Base-by-base conservation (phyloP, 257 asterid species). In the Solanum neorickii region DNA sequence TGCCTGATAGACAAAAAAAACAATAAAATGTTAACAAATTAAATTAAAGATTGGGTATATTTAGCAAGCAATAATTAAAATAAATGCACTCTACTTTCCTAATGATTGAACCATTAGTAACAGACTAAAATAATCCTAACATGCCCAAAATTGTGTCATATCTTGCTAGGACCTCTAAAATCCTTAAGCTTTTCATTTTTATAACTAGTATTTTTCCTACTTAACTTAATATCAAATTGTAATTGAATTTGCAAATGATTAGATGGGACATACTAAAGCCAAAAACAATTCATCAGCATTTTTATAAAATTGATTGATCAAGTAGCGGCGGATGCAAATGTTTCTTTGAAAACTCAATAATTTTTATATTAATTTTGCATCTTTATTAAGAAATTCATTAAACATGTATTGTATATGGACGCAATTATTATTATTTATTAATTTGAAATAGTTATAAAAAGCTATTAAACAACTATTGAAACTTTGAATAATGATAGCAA, bases 401-500 rank as follows among this genome's bases (percentile, higher is more conserved):
- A 62, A 62, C 12, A 0, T 62, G 1, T 62, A 0, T 10, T 11
- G 3, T 62, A 0, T 2, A 2, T 23, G 4, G 11, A 62, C 7
- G 10, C 31, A 10, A 2, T 23, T 23, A 23, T 52, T 16, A 0
- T 56, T 20, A 18, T 56, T 56, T 56, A 18, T 56, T 56, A 20
- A 56, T 2, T 56, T 20, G 12, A 62, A 2, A n/a, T 62, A 2
- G 2, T 62, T 0, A 37, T 5, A n/a, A 0, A 5, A 2, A 33
- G 35, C 35, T 33, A 33, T 33, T 62, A 72, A 39, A 85, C 49
- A 60, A 80, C 87, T 83, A 47, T 87, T 87, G 90, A 87, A 91
- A 85, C 86, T 89, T 90, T 86, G 91, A 87, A 87, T 84, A 86
- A 90, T 90, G 82, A 89, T 90, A 87, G 76, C 76, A 60, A 89